Evolutionary conservation across 2,329 filamentous ascomycete species (phyloP).

Genomic region (Cladobotryum protrusum): DNA sequence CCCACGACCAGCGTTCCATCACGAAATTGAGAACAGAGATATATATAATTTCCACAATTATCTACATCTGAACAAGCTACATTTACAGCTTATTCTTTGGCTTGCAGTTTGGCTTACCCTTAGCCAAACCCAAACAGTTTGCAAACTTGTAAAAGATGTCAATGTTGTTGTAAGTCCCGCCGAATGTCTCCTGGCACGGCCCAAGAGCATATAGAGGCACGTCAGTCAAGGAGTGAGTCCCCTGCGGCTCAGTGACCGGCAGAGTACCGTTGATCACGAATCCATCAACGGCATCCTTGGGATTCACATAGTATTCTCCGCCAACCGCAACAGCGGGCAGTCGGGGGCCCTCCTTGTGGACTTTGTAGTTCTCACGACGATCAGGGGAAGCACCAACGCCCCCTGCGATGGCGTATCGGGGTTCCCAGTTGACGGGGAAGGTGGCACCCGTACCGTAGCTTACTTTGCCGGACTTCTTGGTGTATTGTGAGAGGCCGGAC

Average conservation of each 20-base stretch:
- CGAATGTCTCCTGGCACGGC: constrained; percentile 71
- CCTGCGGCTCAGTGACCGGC: constrained; percentile 55
- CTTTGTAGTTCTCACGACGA: constrained; percentile 67
- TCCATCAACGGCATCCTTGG: constrained; percentile 58
- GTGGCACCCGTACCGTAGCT: constrained; percentile 66
- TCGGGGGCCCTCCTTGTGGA: constrained; percentile 61
- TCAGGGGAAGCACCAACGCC: constrained; percentile 69
- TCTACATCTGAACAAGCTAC: no score
- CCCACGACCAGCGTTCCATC: no score
- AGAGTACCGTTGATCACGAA: constrained; percentile 73
- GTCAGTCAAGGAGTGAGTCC: constrained; percentile 72
- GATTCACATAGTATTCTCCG: constrained; percentile 60
- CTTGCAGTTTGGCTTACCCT: constrained; percentile 16
- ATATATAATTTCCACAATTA: no score
- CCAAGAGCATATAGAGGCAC: constrained; percentile 74
- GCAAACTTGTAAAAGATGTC: constrained; percentile 73
- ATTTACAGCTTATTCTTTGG: not conserved
- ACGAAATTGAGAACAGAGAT: no score
- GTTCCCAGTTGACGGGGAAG: constrained; percentile 82
- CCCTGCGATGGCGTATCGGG: constrained; percentile 71
- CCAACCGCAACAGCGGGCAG: constrained; percentile 49
- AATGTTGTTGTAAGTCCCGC: constrained; percentile 63
- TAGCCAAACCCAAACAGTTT: constrained; percentile 54
- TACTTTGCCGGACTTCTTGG: constrained; percentile 48
- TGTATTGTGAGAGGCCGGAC: constrained; percentile 73